phyloP scores from a whole-genome alignment of 2,329 filamentous ascomycete species.

The Nigrograna mackinnonii region DNA sequence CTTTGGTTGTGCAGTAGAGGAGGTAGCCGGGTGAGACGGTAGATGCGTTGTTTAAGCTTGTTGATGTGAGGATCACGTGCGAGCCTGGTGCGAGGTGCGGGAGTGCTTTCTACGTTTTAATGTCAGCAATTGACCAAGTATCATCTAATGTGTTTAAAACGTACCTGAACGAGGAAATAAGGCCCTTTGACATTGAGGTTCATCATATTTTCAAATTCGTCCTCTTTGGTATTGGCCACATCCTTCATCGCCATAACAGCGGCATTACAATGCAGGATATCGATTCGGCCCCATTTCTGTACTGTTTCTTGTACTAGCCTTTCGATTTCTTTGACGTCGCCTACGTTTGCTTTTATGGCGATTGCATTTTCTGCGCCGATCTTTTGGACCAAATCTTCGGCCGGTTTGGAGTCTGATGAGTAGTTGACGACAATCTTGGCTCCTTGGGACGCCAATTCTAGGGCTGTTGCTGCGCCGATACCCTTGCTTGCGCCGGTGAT shows the following conservation, averaged over 20 bases:
- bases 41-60: slow-evolving; percentile 16
- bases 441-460: slow-evolving; percentile 45
- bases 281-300: slow-evolving; percentile 52
- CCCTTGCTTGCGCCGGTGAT: slow-evolving; percentile 33
- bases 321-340: slow-evolving; percentile 56
- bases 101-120: slow-evolving; percentile 24
- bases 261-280: slow-evolving; percentile 63
- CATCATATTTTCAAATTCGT: slow-evolving; percentile 66
- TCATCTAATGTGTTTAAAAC: too few species aligned
- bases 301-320: slow-evolving; percentile 33
- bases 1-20: slow-evolving; percentile 59
- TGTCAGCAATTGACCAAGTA: too few species aligned
- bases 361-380: slow-evolving; percentile 53
- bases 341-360: slow-evolving; percentile 61
- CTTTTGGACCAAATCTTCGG: slow-evolving; percentile 55
- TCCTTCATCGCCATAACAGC: slow-evolving; percentile 51
- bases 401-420: slow-evolving; percentile 57
- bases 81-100: slow-evolving; percentile 18
- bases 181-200: slow-evolving; percentile 56
- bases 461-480: slow-evolving; percentile 30
- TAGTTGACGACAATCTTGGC: slow-evolving; percentile 59
- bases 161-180: slow-evolving; percentile 26
- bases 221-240: slow-evolving; percentile 63
- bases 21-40: slow-evolving; percentile 24
- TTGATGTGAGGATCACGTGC: slow-evolving; percentile 23